Evolutionary conservation across 192 early-diverging fungal genomes (phyloP), one percentile per base, ranked within the genome.

Genomic region (Phycomyces nitens): DNA sequence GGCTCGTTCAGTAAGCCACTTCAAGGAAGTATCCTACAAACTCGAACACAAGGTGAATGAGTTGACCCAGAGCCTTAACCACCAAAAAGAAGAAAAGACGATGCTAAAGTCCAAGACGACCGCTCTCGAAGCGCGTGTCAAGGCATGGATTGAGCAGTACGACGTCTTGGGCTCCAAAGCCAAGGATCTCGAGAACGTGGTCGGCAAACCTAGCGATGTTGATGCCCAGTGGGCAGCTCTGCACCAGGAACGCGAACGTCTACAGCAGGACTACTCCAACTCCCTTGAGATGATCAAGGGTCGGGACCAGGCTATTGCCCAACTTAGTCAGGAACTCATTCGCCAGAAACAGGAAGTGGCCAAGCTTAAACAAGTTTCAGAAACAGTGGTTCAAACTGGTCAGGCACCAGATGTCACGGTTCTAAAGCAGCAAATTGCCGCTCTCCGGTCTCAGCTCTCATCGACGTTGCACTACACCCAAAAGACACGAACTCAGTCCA

Each of bases 1-100:
- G 77, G 88, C 89, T 29, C 75, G 89, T 56, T 94, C 92, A 50
- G 92, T 94, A 3, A 89, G 86, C 56, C 96, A 97, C 68, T 88
- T 95, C 78, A 93, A 98, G 79, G 92, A 98, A 67, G 85, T 88
- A 26, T 94, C 94, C 27, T 93, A 92, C 73, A 90, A 90, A 78
- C 81, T 99, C 11, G 97, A 99, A 76, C 86, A 83, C 80, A 97
- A 96, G 80, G 92, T 99, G 62, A 88, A 98, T 70, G 93, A 94
- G 73, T 82, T 99, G 66, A 96, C 94, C 18, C 92, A 91, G 64
- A 79, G 75, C 52, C 71, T 95, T 38, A 82, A 81, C 43, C 73
- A 78, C 55, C 77, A 82, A 65, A 82, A 81, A 59, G 78, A 88
- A 68, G 92, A 93, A 69, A 87, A 89, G 76, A 81, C 82, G 34